Evolutionary conservation across 2,329 filamentous ascomycete genomes (phyloP).

Genomic region (Fusarium xyrophilum): DNA sequence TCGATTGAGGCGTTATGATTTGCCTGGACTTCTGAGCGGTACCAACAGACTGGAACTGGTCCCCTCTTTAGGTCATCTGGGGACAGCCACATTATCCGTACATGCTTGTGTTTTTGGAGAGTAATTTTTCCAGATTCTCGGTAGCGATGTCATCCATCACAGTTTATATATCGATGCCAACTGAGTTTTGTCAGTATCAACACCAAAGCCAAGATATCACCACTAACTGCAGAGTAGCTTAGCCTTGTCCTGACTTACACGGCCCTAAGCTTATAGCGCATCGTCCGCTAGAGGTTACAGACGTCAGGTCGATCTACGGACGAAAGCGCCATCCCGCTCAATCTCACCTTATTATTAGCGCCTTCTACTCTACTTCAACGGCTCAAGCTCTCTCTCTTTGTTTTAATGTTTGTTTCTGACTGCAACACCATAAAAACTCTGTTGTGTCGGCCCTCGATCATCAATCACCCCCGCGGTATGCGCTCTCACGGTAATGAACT

Average conservation of each 20-base stretch:
- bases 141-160: neutral
- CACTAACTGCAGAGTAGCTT: too few relatives aligned
- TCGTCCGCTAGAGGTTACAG: slow-evolving; percentile 8
- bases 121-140: neutral
- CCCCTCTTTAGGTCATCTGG: slow-evolving; percentile 2
- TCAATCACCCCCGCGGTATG: slow-evolving; percentile 14
- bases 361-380: slow-evolving; percentile 5
- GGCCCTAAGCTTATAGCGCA: neutral
- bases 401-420: neutral
- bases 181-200: too few relatives aligned
- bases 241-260: neutral
- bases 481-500: slow-evolving; percentile 34
- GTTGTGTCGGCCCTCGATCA: neutral
- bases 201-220: neutral
- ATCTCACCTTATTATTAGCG: slow-evolving; percentile 18
- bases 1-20: slow-evolving; percentile 6
- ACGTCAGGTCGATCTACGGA: slow-evolving; percentile 17
- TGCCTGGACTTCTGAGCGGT: neutral
- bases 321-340: slow-evolving; percentile 18
- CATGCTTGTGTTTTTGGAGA: neutral
- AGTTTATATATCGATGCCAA: neutral
- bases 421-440: neutral
- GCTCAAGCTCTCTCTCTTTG: neutral
- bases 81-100: slow-evolving; percentile 18
- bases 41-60: slow-evolving; percentile 22